Evolutionary conservation across 495 filamentous ascomycete genomes (phyloP), one percentile per base, ranked within the genome.

Genomic region (Trichoderma erinaceum): DNA sequence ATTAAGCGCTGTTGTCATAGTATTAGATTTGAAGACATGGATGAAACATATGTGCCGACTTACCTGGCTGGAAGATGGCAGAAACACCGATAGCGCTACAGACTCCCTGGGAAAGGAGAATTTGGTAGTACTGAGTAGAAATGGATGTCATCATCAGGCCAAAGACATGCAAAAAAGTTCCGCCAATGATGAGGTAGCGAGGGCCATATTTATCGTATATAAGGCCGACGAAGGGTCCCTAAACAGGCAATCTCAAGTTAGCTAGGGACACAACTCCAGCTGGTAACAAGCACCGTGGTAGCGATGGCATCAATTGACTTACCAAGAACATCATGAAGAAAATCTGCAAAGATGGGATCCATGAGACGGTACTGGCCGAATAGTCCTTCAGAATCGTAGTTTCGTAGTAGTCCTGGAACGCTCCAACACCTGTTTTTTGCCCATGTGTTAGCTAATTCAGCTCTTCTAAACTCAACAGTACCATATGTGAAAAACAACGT

Each of bases 101-200:
- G 27, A 88, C 70, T 12, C 82, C 84, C 71, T 89, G 87, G 3
- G 79, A 72, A 4, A 88, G 72, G 21, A 88, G 69, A 73, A 87
- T 80, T 66, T 89, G 86, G 66, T 81, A 88, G 73, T 88, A 89
- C 70, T 85, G 72, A 10, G 74, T 77, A 1, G 81, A 80, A 1
- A 87, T 72, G 25, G 79, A 83, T 13, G 87, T 82, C 88, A 91
- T 90, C 86, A 90, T 89, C 23, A 90, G 75, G 29, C 88, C 89
- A 68, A 90, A 88, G 69, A 90, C 84, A 69, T 90, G 84, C 50
- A 90, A 70, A 52, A 90, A 75, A 1, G 83, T 81, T 7, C 89
- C 89, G 3, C 72, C 71, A 0, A 87, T 64, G 3, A 91, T 76
- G 15, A 90, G 83, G 5, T 25, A 32, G 8, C 65, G 65, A 46